Conservation (phyloP, 192 early-diverging fungal species). For the Kickxella alabastrina region DNA sequence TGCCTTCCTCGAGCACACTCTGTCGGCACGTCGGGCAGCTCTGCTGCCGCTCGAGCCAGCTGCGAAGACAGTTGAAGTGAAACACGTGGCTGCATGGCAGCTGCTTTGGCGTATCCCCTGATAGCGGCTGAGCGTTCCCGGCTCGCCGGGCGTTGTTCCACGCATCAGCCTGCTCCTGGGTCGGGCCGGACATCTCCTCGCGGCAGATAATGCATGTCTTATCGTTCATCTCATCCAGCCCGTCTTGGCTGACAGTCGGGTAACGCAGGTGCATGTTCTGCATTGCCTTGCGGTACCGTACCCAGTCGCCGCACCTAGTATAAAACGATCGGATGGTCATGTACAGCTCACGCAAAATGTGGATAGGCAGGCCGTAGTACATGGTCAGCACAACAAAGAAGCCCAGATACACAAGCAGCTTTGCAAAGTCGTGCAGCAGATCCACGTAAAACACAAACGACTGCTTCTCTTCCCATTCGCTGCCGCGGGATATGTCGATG, state of each 20-base stretch:
- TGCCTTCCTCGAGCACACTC: constrained; percentile 18
- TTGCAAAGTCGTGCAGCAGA: constrained; percentile 81
- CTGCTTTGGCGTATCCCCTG: constrained; percentile 79
- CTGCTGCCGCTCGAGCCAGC: constrained; percentile 97
- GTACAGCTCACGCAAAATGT: constrained; percentile 96
- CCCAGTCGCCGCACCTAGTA: constrained; percentile 81
- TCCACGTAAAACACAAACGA: constrained; percentile 92
- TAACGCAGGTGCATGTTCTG: constrained; percentile 96
- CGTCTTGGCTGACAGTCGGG: constrained; percentile 82
- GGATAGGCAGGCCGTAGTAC: constrained; percentile 85
- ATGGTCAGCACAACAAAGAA: constrained; percentile 85
- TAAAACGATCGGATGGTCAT: constrained; percentile 89
- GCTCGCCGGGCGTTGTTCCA: constrained; percentile 29
- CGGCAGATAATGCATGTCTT: constrained; percentile 96
- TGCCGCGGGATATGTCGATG: constrained; percentile 68
- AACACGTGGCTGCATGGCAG: constrained; percentile 97
- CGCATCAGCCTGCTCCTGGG: constrained; percentile 18
- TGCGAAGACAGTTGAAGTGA: constrained; percentile 92
- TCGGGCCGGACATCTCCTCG: constrained; percentile 80
- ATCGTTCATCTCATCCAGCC: constrained; percentile 66
- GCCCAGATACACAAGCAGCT: constrained; percentile 79
- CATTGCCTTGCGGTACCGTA: constrained; percentile 91
- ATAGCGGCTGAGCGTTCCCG: constrained; percentile 14
- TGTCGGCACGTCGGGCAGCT: constrained; percentile 88
- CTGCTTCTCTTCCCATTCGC: constrained; percentile 90